Evolutionary conservation across 331 rosid species (phyloP).

Genomic region (Malus hybrid): DNA sequence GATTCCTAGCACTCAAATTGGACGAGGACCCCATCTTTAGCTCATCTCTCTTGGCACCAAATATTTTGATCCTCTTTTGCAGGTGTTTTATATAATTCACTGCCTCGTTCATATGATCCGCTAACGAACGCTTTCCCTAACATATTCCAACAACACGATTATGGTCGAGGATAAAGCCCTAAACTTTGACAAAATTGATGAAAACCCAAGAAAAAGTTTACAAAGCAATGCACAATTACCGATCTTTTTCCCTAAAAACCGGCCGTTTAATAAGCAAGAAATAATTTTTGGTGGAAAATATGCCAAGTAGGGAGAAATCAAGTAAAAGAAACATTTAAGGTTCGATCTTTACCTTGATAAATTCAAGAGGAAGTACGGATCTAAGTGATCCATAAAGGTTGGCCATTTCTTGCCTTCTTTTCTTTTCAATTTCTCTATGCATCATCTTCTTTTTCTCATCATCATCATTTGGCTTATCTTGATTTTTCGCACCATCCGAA

Average conservation of each 20-base stretch:
- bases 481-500: background rate
- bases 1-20: background rate
- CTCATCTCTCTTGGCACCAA: constrained; percentile 31
- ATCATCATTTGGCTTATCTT: background rate
- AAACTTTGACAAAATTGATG: background rate
- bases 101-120: constrained; percentile 53
- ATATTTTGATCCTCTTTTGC: constrained; percentile 24
- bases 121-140: constrained; percentile 56
- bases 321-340: background rate
- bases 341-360: constrained; percentile 36
- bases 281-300: background rate
- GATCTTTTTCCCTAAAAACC: background rate
- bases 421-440: constrained; percentile 56
- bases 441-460: constrained; percentile 21
- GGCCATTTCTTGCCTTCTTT: constrained; percentile 73
- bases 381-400: constrained; percentile 44
- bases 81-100: constrained; percentile 40
- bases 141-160: background rate
- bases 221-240: background rate
- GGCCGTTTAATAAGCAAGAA: background rate
- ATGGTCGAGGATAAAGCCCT: background rate
- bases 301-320: background rate
- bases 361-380: constrained; percentile 55
- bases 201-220: background rate
- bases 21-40: constrained; percentile 9